Evolutionary conservation across 1,139 yeast species (phyloP).

Genomic region (Scheffersomyces illinoinensis): DNA sequence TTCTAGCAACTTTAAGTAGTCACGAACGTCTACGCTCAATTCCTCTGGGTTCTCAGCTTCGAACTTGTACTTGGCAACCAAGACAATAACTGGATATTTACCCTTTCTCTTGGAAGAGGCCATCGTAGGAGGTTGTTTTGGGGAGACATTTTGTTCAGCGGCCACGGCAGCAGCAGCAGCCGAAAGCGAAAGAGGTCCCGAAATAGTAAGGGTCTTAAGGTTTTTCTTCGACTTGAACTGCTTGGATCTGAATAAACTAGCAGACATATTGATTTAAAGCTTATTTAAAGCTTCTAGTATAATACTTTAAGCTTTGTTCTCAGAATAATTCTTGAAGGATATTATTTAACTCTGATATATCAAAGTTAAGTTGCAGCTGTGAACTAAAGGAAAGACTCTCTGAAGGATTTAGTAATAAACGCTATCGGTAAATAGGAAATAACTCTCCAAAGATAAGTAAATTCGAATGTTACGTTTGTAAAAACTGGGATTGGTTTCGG

Average conservation of each 20-base stretch:
- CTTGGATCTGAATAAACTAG: constrained; percentile 30
- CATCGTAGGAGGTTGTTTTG: not conserved
- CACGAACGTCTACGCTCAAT: constrained; percentile 16
- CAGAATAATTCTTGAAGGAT: not conserved
- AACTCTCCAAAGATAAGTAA: not conserved
- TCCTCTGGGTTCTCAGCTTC: constrained; percentile 17
- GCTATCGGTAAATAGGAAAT: no score
- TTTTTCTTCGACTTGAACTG: constrained; percentile 27
- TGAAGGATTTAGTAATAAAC: not conserved
- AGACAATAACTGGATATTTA: constrained; percentile 13
- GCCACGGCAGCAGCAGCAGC: constrained; percentile 4
- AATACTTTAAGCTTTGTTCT: not conserved
- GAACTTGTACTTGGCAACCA: constrained; percentile 17
- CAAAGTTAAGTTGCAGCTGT: not conserved
- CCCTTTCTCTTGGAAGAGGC: not conserved
- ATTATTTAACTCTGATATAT: not conserved
- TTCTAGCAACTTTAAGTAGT: constrained; percentile 20
- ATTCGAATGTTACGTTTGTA: not conserved
- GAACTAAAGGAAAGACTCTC: not conserved
- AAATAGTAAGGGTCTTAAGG: constrained; percentile 30
- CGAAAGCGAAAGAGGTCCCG: constrained; percentile 23
- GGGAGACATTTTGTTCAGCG: not conserved
- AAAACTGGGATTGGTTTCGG: not conserved
- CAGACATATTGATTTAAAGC: constrained; percentile 20
- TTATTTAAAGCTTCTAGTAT: not conserved